Evolutionary conservation across 345 rosid species (phyloP).

Genomic region (Ricinus communis): DNA sequence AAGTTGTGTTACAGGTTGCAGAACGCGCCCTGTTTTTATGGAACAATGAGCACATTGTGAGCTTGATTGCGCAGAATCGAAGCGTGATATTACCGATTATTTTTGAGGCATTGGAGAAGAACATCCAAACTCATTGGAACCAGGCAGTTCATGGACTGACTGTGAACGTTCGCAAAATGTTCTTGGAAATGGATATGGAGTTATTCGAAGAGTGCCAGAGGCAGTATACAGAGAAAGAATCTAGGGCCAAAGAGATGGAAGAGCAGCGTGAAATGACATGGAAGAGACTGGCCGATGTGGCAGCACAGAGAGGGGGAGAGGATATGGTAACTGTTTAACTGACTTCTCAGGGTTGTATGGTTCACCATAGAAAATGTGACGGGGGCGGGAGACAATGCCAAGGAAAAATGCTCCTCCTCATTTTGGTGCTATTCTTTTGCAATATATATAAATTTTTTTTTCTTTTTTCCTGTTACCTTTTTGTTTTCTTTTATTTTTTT

Average conservation of each 20-base stretch:
- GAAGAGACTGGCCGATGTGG: constrained; percentile 75
- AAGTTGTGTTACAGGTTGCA: constrained; percentile 62
- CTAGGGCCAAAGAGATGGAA: constrained; percentile 54
- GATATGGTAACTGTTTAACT: constrained; percentile 50
- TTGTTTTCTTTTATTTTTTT: constrained; percentile 8
- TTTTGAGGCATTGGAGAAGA: constrained; percentile 74
- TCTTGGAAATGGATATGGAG: constrained; percentile 78
- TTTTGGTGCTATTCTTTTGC: constrained; percentile 45
- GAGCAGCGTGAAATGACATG: constrained; percentile 68
- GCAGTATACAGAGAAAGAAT: constrained; percentile 62
- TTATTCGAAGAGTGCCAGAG: constrained; percentile 75
- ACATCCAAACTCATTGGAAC: constrained; percentile 76
- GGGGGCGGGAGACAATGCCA: constrained; percentile 13
- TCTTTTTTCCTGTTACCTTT: background rate
- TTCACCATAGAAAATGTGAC: constrained; percentile 15
- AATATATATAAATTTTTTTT: background rate
- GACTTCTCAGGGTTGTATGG: constrained; percentile 9
- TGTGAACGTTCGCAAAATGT: constrained; percentile 70
- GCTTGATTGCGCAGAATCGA: constrained; percentile 71
- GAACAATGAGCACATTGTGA: constrained; percentile 87
- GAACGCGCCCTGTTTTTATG: constrained; percentile 88
- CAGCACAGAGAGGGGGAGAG: constrained; percentile 51
- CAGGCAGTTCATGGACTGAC: constrained; percentile 86
- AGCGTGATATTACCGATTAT: constrained; percentile 66
- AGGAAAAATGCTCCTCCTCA: constrained; percentile 19